phyloP scores from a whole-genome alignment of 768 basidiomycete genomes.

The Lepiota brunneoincarnata region DNA sequence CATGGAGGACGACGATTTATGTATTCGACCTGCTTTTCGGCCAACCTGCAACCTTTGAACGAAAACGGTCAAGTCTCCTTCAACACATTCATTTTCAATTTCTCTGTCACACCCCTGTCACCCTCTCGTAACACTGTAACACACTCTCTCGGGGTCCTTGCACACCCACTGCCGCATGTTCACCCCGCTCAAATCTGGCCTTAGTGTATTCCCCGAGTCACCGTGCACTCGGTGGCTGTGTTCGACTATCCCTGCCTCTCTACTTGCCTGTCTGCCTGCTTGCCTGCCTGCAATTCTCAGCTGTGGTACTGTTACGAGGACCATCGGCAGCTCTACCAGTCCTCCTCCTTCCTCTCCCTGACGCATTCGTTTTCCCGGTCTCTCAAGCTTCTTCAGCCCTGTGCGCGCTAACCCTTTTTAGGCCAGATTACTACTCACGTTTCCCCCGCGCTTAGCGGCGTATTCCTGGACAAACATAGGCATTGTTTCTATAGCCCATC shows the following conservation, averaged over 20 bases:
- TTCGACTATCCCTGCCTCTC: not conserved
- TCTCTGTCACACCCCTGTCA: not conserved
- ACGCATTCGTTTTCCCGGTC: constrained; percentile 1
- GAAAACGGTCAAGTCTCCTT: not conserved
- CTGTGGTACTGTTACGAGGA: too few species aligned
- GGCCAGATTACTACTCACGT: constrained; percentile 13
- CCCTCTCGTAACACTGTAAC: not conserved
- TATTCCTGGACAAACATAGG: not conserved
- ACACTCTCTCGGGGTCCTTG: not conserved
- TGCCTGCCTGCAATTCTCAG: not conserved
- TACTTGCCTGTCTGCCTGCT: not conserved
- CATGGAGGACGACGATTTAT: constrained; percentile 7
- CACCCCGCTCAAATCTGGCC: constrained; percentile 6
- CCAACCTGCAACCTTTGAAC: not conserved
- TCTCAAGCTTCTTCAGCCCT: constrained; percentile 11
- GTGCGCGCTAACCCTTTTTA: constrained; percentile 6
- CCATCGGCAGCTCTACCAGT: not conserved
- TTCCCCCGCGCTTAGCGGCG: constrained; percentile 15
- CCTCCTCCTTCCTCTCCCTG: not conserved
- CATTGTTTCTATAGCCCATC: not conserved
- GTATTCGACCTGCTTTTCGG: not conserved
- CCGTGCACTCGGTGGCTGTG: not conserved
- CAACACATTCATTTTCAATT: constrained; percentile 2
- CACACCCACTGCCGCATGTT: not conserved
- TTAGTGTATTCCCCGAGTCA: constrained; percentile 5